phyloP scores from a whole-genome alignment of 371 early-diverging fungal species.

The Phascolomyces articulosus region DNA sequence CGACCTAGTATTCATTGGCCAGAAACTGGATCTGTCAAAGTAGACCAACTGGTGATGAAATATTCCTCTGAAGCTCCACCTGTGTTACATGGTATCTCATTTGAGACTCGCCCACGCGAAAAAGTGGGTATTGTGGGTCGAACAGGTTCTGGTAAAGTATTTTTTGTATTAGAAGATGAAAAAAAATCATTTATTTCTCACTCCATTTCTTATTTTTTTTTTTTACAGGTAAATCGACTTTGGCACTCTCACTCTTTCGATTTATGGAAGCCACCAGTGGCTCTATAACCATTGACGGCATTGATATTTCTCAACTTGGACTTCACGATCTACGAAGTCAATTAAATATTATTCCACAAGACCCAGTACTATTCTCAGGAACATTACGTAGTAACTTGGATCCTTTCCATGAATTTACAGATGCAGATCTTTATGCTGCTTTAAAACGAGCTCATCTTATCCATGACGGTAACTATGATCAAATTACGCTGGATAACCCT shows the following conservation, averaged over 20 bases:
- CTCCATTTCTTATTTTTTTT: no score
- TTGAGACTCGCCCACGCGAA: constrained; percentile 57
- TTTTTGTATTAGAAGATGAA: no score
- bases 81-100: constrained; percentile 70
- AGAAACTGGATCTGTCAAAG: constrained; percentile 62
- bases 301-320: constrained; percentile 68
- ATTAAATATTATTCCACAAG: constrained; percentile 75
- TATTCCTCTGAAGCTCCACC: constrained; percentile 72
- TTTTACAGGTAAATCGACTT: constrained; percentile 52
- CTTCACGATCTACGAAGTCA: constrained; percentile 63
- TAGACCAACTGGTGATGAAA: constrained; percentile 65
- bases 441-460: constrained; percentile 65
- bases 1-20: constrained; percentile 75
- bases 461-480: constrained; percentile 35
- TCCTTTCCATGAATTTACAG: constrained; percentile 68
- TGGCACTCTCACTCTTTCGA: constrained; percentile 73
- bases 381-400: constrained; percentile 82
- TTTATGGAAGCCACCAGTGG: constrained; percentile 71
- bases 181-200: no score
- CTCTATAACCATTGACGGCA: constrained; percentile 68
- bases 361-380: constrained; percentile 78
- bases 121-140: constrained; percentile 69
- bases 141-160: constrained; percentile 27
- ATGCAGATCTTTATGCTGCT: constrained; percentile 79
- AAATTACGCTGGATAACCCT: constrained; percentile 61